Base-by-base conservation (phyloP, 441 rosid genomes). In the Populus hybrid region DNA sequence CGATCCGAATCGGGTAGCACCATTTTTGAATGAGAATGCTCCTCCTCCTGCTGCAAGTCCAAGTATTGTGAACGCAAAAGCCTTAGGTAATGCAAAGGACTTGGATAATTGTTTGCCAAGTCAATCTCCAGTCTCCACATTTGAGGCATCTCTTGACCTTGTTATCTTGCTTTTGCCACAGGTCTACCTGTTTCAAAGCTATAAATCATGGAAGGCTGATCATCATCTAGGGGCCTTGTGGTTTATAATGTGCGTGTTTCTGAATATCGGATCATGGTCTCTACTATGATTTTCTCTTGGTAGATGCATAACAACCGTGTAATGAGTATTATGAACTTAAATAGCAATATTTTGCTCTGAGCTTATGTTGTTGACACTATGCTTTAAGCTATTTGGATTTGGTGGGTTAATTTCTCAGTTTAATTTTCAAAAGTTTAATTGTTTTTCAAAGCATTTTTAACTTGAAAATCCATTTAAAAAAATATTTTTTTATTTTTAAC, bases 41-140 rank as follows among this genome's bases (percentile, higher is more conserved):
- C 89, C 88, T 75, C 97, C 98, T 20, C 99, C 97, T 0, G 89
- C 92, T 12, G 98, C 97, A 35, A 78, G 84, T 80, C 98, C 97
- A 31, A 95, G 99, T 87, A 88, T 93, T 18, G 95, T 95, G 83
- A 95, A 95, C 73, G 83, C 98, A n/a, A 95, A 92, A 82, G 91
- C 93, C 72, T 83, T 95, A 70, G 94, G 97, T 93, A 83, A 79
- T 20, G 16, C 36, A 14, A 63, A 38, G 18, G 28, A 63, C 35
- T 12, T 29, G 36, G 4, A 29, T 1, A 45, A 69, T 21, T 4
- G 45, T 69, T 72, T 18, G 21, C 35, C 29, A 7, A 14, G 42
- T 50, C 2, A 68, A 33, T 24, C n/a, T 64, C 65, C 28, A 9
- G 9, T 53, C 23, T 65, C 9, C 29, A 28, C 24, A 38, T 11